Evolutionary conservation across 129 eudicot species (phyloP).

Genomic region (Flaveria linearis): DNA sequence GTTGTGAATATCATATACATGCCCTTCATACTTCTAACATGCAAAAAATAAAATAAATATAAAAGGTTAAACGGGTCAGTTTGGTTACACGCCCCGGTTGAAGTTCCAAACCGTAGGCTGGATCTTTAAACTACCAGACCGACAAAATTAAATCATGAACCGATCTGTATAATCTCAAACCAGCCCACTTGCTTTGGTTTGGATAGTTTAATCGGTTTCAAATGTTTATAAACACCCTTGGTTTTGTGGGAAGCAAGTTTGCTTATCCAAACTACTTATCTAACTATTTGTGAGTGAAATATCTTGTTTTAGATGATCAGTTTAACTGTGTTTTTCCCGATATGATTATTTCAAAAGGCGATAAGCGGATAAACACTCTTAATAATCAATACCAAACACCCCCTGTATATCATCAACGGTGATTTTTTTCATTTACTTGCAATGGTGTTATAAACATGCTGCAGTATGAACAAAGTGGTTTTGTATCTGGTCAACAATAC

Average conservation of each 20-base stretch:
- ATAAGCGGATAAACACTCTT: not conserved
- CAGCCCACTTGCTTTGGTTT: no score
- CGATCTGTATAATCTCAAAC: not conserved
- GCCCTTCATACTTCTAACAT: no score
- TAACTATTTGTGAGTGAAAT: not conserved
- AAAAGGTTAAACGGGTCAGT: no score
- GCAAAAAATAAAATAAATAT: no score
- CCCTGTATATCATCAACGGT: not conserved
- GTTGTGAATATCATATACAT: no score
- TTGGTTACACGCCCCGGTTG: no score
- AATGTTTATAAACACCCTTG: no score
- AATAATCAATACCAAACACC: not conserved
- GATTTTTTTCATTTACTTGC: not conserved
- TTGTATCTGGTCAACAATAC: conserved; percentile 31
- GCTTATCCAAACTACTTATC: not conserved
- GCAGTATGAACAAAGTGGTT: conserved; percentile 40
- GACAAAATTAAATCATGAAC: not conserved
- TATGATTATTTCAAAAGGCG: not conserved
- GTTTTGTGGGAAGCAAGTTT: not conserved
- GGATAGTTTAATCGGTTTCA: no score
- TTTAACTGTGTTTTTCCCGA: not conserved
- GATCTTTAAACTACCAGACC: not conserved
- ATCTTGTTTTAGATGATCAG: not conserved
- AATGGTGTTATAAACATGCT: conserved; percentile 6
- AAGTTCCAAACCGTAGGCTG: not conserved